Evolutionary conservation across 2,329 filamentous ascomycete species (phyloP).

Genomic region (Cadophora malorum): DNA sequence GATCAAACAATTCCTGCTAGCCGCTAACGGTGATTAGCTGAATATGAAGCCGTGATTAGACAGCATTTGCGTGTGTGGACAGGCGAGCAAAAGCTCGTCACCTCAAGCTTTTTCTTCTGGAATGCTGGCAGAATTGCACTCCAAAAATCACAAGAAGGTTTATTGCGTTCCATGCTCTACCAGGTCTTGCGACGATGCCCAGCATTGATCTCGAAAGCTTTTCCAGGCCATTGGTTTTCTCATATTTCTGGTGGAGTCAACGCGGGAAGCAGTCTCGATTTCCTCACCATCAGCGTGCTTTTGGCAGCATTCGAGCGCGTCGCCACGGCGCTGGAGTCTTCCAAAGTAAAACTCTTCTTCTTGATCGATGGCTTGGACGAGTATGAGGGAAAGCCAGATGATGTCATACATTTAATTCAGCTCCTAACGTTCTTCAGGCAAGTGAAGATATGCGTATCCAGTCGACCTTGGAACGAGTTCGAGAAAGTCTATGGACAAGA

Average conservation of each 20-base stretch:
- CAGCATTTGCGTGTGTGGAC: background rate
- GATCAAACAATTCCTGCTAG: too few relatives aligned
- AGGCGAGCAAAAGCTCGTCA: background rate
- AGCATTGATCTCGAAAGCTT: background rate
- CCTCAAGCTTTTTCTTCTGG: background rate
- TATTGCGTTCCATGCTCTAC: background rate
- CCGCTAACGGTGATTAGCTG: background rate
- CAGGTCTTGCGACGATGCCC: background rate
- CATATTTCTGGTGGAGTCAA: background rate
- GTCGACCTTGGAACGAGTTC: background rate
- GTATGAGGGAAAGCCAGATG: background rate
- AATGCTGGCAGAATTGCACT: background rate
- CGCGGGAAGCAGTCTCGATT: background rate
- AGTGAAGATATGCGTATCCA: background rate
- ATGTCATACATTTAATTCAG: background rate
- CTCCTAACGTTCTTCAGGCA: background rate
- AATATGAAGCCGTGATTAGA: background rate
- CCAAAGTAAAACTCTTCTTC: background rate
- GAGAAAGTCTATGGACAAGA: background rate
- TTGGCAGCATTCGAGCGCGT: background rate
- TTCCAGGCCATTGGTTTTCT: background rate
- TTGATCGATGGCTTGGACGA: background rate
- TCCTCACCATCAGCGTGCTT: background rate
- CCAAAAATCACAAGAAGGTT: background rate
- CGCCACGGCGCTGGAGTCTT: background rate